These are phyloP conservation scores for Penicillium brevicompactum DNA, from an alignment of 2,329 filamentous ascomycete species.

Conservation along the genomic window DNA sequence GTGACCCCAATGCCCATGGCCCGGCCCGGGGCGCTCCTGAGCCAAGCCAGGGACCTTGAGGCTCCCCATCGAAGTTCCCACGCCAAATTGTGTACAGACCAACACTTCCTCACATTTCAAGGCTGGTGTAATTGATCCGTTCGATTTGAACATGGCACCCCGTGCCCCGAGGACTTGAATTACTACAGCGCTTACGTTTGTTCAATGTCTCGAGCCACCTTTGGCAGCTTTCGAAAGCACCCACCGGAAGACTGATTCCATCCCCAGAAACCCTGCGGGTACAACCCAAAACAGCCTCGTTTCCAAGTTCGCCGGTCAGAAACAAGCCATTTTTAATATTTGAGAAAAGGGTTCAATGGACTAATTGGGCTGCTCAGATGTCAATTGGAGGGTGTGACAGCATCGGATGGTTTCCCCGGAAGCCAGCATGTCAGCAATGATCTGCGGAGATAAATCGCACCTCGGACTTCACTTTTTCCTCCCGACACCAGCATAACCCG, in stretches of 20 bases:
- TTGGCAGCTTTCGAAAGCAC: background rate
- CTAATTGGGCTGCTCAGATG: slow-evolving; percentile 5
- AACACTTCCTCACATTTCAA: no score
- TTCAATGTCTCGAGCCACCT: background rate
- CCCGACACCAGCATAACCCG: background rate
- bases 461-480: background rate
- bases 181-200: no score
- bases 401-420: slow-evolving; percentile 7
- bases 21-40: no score
- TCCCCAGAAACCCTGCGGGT: background rate
- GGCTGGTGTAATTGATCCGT: no score
- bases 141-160: no score
- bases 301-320: background rate
- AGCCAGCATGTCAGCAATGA: slow-evolving; percentile 13
- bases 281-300: background rate
- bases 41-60: no score
- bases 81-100: no score
- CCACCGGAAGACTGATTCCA: background rate
- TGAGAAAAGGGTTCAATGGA: background rate
- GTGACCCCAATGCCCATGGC: no score
- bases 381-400: slow-evolving; percentile 13
- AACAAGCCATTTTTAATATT: no score
- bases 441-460: slow-evolving; percentile 9
- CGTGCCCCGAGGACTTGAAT: no score
- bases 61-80: no score